Evolutionary conservation across 2,329 filamentous ascomycete species (phyloP).

Genomic region (Pseudocercospora macadamiae): DNA sequence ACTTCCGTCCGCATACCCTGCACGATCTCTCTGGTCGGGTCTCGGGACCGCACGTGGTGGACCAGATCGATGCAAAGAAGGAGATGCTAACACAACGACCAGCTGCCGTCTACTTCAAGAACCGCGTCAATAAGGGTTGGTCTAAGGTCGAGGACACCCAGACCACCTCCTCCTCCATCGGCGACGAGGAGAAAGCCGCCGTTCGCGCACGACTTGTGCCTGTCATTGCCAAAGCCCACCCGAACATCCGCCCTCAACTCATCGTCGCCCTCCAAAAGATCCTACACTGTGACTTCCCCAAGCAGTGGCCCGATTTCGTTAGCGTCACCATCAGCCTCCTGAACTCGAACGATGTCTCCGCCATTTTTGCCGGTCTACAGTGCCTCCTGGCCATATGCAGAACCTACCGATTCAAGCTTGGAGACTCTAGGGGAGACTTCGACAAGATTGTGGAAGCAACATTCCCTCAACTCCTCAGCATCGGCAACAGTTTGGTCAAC

Average conservation of each 20-base stretch:
- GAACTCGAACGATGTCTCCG: constrained; percentile 80
- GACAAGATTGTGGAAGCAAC: constrained; percentile 91
- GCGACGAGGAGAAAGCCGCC: constrained; percentile 84
- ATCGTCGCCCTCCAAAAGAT: constrained; percentile 95
- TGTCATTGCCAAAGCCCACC: constrained; percentile 72
- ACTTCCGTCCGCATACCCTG: constrained; percentile 12
- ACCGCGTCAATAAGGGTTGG: constrained; percentile 94
- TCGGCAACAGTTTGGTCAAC: constrained; percentile 85
- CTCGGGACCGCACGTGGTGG: constrained; percentile 5
- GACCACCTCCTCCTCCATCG: constrained; percentile 61
- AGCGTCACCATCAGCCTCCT: constrained; percentile 88
- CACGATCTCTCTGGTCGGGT: constrained; percentile 3
- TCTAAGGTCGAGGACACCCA: constrained; percentile 73
- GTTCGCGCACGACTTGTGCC: constrained; percentile 89
- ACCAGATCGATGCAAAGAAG: constrained; percentile 1
- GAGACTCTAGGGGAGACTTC: constrained; percentile 81
- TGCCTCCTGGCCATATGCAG: constrained; percentile 93
- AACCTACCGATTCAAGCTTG: constrained; percentile 91
- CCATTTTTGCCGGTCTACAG: constrained; percentile 90
- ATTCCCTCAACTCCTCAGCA: constrained; percentile 83
- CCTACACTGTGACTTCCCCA: constrained; percentile 91
- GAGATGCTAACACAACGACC: constrained; percentile 24
- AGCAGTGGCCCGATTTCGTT: constrained; percentile 92
- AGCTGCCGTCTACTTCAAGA: constrained; percentile 98
- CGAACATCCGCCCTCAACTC: constrained; percentile 86